Evolutionary conservation across 1,284 basidiomycete genomes (phyloP), one percentile per base, ranked within the genome.

Genomic region (Irpex rosettiformis): DNA sequence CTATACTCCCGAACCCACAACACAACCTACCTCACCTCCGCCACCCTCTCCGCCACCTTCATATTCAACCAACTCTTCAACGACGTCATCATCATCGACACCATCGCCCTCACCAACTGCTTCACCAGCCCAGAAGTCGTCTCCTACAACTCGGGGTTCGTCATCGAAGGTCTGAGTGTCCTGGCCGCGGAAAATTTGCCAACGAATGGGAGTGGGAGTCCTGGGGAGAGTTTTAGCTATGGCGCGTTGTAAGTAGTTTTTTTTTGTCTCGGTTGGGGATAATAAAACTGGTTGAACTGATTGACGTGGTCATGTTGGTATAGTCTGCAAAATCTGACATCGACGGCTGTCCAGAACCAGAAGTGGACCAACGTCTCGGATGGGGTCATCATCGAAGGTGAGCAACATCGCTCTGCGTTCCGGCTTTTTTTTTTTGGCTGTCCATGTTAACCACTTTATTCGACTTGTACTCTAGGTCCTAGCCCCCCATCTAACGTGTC

Each of bases 81-180:
- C 37, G 58, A 48, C 18, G 10, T n/a, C 10, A 27, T 51, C 29
- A 51, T 60, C n/a, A 3, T 25, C 13, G 56, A 58, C 21, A 33
- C 29, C 7, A 53, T 60, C 43, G 30, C 21, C n/a, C 8, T 60
- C 18, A 22, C 40, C 10, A 51, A 33, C 22, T 60, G 59, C 45
- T 10, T 18, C 8, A 25, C n/a, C 11, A 37, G 11, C 3, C 11
- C 30, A 16, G 10, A 13, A 8, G 58, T 28, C n/a, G 11, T n/a
- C 1, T 22, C 54, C 1, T 54, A 37, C n/a, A 52, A 42, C 22
- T 47, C 52, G 13, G 59, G 59, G 43, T 58, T 54, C 30, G 27
- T 49, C 1, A 47, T 60, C 5, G 49, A 54, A 33, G 56, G 56
- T 10, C 51, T 60, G 1, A 60, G 51, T 25, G 25, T 60, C 18